Evolutionary conservation across 75 land plant species (phyloP).

Genomic region (Ceratopteris richardii): DNA sequence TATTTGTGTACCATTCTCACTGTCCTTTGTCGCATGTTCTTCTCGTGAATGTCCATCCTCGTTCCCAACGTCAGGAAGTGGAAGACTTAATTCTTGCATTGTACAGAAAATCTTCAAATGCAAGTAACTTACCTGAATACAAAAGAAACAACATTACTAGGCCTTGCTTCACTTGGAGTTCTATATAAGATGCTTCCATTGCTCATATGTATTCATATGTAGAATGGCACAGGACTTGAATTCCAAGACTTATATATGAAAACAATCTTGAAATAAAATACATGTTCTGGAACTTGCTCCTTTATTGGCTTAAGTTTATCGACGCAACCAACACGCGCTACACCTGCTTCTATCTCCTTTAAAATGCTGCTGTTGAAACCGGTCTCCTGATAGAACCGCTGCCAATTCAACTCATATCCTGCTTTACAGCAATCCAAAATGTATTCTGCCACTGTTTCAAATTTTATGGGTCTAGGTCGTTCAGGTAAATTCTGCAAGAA

Average conservation of each 20-base stretch:
- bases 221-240: background rate
- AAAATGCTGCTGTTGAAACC: constrained; percentile 21
- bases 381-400: constrained; percentile 43
- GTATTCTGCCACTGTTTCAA: constrained; percentile 51
- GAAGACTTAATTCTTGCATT: constrained; percentile 38
- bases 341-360: constrained; percentile 29
- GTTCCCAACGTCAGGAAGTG: constrained; percentile 11
- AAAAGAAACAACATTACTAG: background rate
- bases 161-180: background rate
- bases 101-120: constrained; percentile 44
- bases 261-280: constrained; percentile 13
- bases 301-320: constrained; percentile 77
- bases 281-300: constrained; percentile 62
- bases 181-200: too few relatives aligned
- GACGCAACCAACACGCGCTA: constrained; percentile 47
- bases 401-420: constrained; percentile 60
- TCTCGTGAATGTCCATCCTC: too few relatives aligned
- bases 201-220: too few relatives aligned
- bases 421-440: constrained; percentile 45
- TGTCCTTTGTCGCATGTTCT: too few relatives aligned
- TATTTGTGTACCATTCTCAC: too few relatives aligned
- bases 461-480: constrained; percentile 65
- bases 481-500: constrained; percentile 50
- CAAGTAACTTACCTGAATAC: constrained; percentile 43
- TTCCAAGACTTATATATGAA: too few relatives aligned